Evolutionary conservation across 192 early-diverging fungal genomes (phyloP).

Genomic region (Coemansia sp.): DNA sequence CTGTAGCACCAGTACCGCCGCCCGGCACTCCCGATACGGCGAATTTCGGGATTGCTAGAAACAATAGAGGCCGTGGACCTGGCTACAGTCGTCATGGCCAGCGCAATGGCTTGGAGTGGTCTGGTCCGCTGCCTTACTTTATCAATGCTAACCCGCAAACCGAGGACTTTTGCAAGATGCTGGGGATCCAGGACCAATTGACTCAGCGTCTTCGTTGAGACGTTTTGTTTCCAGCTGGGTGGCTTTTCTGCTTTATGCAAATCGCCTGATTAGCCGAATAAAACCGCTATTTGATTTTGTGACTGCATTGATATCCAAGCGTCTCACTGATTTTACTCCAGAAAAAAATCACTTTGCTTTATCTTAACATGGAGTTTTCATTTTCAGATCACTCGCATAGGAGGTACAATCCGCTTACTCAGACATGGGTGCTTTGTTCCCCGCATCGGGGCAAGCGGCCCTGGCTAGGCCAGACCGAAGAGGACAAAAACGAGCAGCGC

Average conservation of each 20-base stretch:
- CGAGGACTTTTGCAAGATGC: conserved; percentile 63
- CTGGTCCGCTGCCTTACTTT: conserved; percentile 24
- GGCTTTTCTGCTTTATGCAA: too few relatives aligned
- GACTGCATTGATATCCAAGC: too few relatives aligned
- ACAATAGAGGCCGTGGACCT: conserved; percentile 9
- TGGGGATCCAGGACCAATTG: conserved; percentile 58
- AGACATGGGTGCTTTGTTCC: conserved; percentile 94
- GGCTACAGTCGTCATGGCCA: conserved; percentile 5
- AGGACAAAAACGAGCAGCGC: conserved; percentile 24
- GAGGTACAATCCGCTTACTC: conserved; percentile 88
- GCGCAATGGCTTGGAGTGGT: conserved; percentile 5
- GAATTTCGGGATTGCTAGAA: conserved; percentile 35
- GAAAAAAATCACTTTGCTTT: too few relatives aligned
- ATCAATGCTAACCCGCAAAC: conserved; percentile 84
- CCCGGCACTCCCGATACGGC: conserved; percentile 35
- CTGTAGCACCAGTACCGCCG: conserved; percentile 61
- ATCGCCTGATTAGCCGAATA: too few relatives aligned
- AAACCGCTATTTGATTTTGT: too few relatives aligned
- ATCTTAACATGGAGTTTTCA: conserved; percentile 24
- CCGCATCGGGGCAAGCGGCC: conserved; percentile 93
- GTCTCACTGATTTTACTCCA: too few relatives aligned
- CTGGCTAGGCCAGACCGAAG: conserved; percentile 81
- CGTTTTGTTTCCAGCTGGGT: background rate
- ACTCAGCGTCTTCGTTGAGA: conserved; percentile 26
- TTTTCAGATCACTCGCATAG: conserved; percentile 62